Base-by-base conservation (phyloP, 176 grass and related monocot genomes). In the Aegilops umbellulata region DNA sequence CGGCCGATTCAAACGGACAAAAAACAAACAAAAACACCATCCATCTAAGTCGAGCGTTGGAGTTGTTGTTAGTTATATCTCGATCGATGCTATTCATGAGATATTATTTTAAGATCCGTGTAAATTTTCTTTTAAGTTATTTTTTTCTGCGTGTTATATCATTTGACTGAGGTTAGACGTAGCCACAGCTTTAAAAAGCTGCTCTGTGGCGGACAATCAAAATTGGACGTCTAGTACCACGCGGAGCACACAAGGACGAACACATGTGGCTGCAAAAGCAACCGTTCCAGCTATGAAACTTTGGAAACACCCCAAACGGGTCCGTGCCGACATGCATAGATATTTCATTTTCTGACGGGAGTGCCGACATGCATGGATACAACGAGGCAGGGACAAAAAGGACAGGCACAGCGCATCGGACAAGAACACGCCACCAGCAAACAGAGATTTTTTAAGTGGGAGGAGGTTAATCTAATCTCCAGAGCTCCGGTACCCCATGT, bases 391-490 rank as follows among this genome's bases (percentile, higher is more conserved):
- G 9, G 2, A 19, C 44, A 55, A 76, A 75, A 75, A 31, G 4
- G 46, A 31, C 26, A 76, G 46, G 2, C 46, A 27, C 74, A 76
- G 46, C 46, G 26, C 74, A 76, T 76, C 74, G 16, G 74, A 76
- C 25, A 76, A 76, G 74, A 9, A 55, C 74, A 31, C 46, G 74
- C 74, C 74, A 76, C 74, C 74, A 76, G 74, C 73, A 76, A 76
- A 31, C 74, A 76, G 46, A 30, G 8, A 24, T 51, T 75, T 75
- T 49, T 26, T 47, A 47, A 74, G 8, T 4, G 24, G 42, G 3
- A 4, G 1, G 46, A 51, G 72, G 1, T 74, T 74, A 74, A 47
- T 74, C 8, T 53, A 53, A 30, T 76, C 25, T 9, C 0, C 42
- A 19, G 2, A 8, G 27, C 7, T 55, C 2, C 8, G 17, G 46